Evolutionary conservation across 2,329 filamentous ascomycete species (phyloP).

Genomic region (Truncatella angustata): DNA sequence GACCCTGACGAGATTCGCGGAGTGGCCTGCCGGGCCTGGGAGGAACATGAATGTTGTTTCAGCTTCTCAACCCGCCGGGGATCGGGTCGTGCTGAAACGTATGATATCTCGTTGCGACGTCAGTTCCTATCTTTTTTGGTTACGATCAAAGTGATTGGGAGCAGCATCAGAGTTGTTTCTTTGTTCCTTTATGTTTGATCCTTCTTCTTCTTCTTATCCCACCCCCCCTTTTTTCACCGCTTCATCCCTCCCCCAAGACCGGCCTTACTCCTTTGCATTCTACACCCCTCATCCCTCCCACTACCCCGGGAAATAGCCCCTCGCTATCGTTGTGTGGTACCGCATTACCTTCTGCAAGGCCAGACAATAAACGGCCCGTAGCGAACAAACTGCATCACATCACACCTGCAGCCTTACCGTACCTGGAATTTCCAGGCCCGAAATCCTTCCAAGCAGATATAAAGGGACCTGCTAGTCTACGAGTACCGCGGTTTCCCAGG

Average conservation of each 20-base stretch:
- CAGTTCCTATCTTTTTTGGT: neutral
- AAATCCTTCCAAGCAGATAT: neutral
- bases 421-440: neutral
- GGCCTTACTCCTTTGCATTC: too few species aligned
- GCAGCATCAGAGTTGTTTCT: too few species aligned
- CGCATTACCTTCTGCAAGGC: neutral
- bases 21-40: neutral
- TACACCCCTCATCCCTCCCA: too few species aligned
- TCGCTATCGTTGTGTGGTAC: neutral
- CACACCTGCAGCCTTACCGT: neutral
- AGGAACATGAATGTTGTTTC: neutral
- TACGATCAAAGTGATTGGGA: neutral
- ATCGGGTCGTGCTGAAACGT: neutral
- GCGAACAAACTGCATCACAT: too few species aligned
- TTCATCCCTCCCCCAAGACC: neutral
- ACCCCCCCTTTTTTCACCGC: neutral
- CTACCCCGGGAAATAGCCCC: slow-evolving; percentile 1
- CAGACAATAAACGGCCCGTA: neutral
- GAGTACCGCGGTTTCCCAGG: neutral
- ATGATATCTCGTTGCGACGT: neutral
- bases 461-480: neutral
- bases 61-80: neutral
- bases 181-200: neutral
- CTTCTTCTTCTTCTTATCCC: neutral
- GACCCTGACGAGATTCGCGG: neutral